Percentiles rank a stretch among this genome's conserved stretches.
phyloP scores from a whole-genome alignment of 2,329 filamentous ascomycete species.

The Claviceps lovelessii region DNA sequence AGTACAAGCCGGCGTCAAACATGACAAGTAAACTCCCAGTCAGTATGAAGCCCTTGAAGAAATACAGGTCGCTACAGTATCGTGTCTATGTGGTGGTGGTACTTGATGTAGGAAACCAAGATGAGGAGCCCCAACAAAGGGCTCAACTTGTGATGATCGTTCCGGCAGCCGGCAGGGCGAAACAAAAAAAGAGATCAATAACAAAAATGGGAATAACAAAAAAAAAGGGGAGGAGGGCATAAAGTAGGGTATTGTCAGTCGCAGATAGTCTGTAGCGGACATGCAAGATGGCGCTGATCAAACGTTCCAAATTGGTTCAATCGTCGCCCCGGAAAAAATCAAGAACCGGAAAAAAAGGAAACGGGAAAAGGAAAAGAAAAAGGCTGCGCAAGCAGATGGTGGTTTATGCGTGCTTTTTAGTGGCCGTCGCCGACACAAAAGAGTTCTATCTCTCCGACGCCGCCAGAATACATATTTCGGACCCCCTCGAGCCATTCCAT shows the following conservation, averaged over 20 bases:
- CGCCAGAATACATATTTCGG: conserved; percentile 42
- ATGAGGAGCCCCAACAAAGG: background rate
- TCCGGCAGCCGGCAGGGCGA: background rate
- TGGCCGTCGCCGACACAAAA: conserved; percentile 50
- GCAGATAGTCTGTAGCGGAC: background rate
- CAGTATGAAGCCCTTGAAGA: conserved; percentile 1
- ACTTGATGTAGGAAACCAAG: background rate
- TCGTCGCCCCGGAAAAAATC: background rate
- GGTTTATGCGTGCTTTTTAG: background rate
- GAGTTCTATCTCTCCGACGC: conserved; percentile 79
- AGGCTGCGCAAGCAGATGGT: background rate
- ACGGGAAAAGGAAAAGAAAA: background rate
- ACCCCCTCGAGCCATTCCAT: conserved; percentile 76
- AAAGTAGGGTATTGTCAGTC: background rate
- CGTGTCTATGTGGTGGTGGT: conserved; percentile 15
- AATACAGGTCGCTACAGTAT: conserved; percentile 15
- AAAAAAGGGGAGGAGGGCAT: background rate
- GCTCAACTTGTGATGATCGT: background rate
- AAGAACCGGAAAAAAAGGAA: no score
- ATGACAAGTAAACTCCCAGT: conserved; percentile 2
- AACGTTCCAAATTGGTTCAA: background rate
- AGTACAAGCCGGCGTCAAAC: background rate
- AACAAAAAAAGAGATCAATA: no score
- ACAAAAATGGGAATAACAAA: background rate
- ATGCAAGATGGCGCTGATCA: background rate